phyloP scores from a whole-genome alignment of 2,329 filamentous ascomycete genomes.

The Ophiognomonia clavigignenti-juglandacearum region DNA sequence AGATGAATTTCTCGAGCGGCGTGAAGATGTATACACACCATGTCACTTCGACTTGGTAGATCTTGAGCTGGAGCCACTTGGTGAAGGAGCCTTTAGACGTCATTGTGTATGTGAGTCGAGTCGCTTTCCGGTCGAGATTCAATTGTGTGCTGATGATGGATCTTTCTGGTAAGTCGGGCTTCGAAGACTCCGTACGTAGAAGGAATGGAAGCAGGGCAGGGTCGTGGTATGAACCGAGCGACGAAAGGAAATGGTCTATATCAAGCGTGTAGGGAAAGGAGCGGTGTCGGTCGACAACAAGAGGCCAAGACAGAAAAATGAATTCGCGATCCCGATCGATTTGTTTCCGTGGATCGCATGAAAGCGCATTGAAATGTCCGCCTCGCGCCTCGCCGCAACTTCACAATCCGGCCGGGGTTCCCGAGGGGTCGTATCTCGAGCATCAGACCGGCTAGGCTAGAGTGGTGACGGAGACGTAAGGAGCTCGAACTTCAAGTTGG shows the following conservation, averaged over 20 bases:
- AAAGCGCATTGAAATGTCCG: not conserved
- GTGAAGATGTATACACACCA: slow-evolving; percentile 97
- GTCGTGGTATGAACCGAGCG: no score
- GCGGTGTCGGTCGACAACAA: no score
- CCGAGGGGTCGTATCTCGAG: not conserved
- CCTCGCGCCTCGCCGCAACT: not conserved
- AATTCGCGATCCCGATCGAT: not conserved
- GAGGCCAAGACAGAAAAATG: not conserved
- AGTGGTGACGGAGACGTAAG: no score
- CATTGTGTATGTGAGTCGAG: slow-evolving; percentile 37
- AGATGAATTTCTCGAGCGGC: slow-evolving; percentile 91
- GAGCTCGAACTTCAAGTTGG: no score
- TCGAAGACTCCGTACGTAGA: no score
- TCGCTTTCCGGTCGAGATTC: no score
- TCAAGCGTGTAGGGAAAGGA: no score
- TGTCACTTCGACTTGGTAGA: slow-evolving; percentile 97
- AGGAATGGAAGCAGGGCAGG: no score
- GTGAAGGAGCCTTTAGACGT: slow-evolving; percentile 47
- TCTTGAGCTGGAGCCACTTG: slow-evolving; percentile 88
- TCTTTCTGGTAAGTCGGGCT: not conserved
- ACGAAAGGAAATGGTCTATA: no score
- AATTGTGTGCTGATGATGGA: slow-evolving; percentile 1
- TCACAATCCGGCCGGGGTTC: not conserved
- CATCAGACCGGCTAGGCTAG: no score
- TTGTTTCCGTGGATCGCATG: no score